Evolutionary conservation across 1,284 basidiomycete species (phyloP).

Genomic region (Lentinus polychrous): DNA sequence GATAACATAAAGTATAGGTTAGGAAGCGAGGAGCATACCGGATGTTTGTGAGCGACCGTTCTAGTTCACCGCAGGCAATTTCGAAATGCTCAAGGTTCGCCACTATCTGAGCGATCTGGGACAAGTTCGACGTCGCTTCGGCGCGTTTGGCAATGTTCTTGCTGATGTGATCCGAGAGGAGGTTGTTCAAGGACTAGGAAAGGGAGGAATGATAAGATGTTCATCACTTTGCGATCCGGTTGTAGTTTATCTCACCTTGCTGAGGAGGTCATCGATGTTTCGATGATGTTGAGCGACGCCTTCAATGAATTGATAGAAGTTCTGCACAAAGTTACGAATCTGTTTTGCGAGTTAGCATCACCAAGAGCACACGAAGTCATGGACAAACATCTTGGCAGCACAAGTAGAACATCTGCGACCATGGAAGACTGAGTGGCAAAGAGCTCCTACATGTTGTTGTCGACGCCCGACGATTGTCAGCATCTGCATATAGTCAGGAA

Average conservation of each 20-base stretch:
- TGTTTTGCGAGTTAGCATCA: conserved; percentile 21
- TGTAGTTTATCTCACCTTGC: conserved; percentile 50
- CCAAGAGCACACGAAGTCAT: background rate
- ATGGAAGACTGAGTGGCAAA: conserved; percentile 80
- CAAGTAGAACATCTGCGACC: conserved; percentile 92
- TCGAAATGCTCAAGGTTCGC: conserved; percentile 93
- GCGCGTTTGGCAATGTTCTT: conserved; percentile 72
- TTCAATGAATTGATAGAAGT: conserved; percentile 96
- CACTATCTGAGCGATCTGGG: conserved; percentile 92
- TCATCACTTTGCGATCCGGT: too few species aligned
- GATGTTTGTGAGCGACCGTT: conserved; percentile 78
- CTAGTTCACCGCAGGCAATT: conserved; percentile 80
- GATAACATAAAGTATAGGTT: background rate
- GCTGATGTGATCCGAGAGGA: conserved; percentile 80
- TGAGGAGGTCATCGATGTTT: conserved; percentile 88
- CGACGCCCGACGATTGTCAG: too few species aligned
- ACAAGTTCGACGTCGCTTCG: conserved; percentile 72
- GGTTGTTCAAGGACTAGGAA: conserved; percentile 75
- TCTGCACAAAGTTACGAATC: conserved; percentile 90
- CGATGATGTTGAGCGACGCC: conserved; percentile 88
- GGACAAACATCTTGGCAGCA: conserved; percentile 84
- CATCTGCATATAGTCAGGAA: background rate
- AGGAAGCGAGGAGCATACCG: conserved; percentile 37
- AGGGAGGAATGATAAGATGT: background rate
- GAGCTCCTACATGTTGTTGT: conserved; percentile 39